Percentiles rank a stretch among this genome's conserved stretches.
These are phyloP conservation scores for Alternaria arborescens DNA, from an alignment of 2,329 filamentous ascomycete species.

Conservation along the genomic window DNA sequence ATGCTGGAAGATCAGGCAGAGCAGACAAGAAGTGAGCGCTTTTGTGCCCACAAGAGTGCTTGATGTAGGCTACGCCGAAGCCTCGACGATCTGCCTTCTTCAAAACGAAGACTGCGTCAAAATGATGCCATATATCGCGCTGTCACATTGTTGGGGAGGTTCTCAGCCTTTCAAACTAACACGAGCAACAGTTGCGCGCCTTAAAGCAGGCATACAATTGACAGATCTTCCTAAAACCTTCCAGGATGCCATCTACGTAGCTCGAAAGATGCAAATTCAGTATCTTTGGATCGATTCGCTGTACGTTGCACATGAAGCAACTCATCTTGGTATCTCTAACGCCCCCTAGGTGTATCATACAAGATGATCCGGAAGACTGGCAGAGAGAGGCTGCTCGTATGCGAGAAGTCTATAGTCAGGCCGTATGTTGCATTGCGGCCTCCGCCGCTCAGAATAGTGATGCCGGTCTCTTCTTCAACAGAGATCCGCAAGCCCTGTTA, in stretches of 20 bases:
- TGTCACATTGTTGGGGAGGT: slow-evolving; percentile 1
- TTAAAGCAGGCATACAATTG: neutral
- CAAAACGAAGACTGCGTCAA: no score
- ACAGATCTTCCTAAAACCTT: neutral
- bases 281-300: slow-evolving; percentile 5
- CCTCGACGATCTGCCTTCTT: neutral
- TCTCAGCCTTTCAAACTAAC: neutral
- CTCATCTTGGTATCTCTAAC: neutral
- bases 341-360: neutral
- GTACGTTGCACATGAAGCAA: neutral
- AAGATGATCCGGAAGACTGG: slow-evolving; percentile 3
- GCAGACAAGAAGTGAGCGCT: neutral
- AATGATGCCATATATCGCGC: neutral
- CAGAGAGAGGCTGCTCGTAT: neutral
- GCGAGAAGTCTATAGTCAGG: neutral
- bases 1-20: neutral
- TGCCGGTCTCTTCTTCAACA: slow-evolving; percentile 7
- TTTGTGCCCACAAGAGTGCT: neutral
- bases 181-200: neutral
- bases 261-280: neutral
- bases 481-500: neutral
- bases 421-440: slow-evolving; percentile 19
- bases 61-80: neutral
- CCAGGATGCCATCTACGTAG: neutral
- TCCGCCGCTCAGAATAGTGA: slow-evolving; percentile 7